Percentiles rank a stretch among this genome's conserved stretches.
phyloP scores from a whole-genome alignment of 2,329 filamentous ascomycete genomes.

The Claviceps africana region DNA sequence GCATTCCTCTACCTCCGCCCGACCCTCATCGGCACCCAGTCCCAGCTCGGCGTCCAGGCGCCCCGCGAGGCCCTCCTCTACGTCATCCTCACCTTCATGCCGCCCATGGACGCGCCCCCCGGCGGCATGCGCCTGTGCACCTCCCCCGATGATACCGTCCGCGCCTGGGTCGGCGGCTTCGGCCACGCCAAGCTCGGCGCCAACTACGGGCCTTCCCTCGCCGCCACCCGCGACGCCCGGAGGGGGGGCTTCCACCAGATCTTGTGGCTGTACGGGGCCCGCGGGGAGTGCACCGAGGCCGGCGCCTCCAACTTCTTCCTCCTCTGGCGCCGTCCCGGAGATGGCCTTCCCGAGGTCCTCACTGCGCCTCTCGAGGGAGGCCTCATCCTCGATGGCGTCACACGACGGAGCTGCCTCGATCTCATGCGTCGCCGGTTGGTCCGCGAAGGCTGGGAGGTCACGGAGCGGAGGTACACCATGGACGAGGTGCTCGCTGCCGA shows the following conservation, averaged over 20 bases:
- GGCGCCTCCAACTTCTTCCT: slow-evolving; percentile 89
- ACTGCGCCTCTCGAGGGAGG: slow-evolving; percentile 73
- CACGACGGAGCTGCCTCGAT: slow-evolving; percentile 66
- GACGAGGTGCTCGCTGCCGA: slow-evolving; percentile 59
- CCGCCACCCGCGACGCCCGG: slow-evolving; percentile 64
- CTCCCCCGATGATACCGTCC: slow-evolving; percentile 65
- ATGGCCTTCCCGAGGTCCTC: slow-evolving; percentile 48
- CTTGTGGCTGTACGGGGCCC: slow-evolving; percentile 76
- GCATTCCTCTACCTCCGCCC: slow-evolving; percentile 83
- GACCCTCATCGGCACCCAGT: slow-evolving; percentile 71
- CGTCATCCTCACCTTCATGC: slow-evolving; percentile 57
- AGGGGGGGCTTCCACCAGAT: slow-evolving; percentile 71
- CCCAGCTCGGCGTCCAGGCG: slow-evolving; percentile 65
- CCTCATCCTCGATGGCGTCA: slow-evolving; percentile 79
- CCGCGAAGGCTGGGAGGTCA: slow-evolving; percentile 45
- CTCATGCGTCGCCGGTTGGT: slow-evolving; percentile 50
- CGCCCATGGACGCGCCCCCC: slow-evolving; percentile 33
- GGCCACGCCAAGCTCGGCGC: slow-evolving; percentile 86
- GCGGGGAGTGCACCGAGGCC: slow-evolving; percentile 74
- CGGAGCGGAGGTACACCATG: slow-evolving; percentile 76
- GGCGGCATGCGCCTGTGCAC: slow-evolving; percentile 64
- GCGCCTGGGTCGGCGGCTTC: slow-evolving; percentile 88
- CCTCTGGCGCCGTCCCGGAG: slow-evolving; percentile 45
- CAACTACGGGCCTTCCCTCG: slow-evolving; percentile 77
- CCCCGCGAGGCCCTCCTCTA: slow-evolving; percentile 81